Base-by-base conservation (phyloP, 2,329 filamentous ascomycete genomes). In the Colletotrichum sp. region DNA sequence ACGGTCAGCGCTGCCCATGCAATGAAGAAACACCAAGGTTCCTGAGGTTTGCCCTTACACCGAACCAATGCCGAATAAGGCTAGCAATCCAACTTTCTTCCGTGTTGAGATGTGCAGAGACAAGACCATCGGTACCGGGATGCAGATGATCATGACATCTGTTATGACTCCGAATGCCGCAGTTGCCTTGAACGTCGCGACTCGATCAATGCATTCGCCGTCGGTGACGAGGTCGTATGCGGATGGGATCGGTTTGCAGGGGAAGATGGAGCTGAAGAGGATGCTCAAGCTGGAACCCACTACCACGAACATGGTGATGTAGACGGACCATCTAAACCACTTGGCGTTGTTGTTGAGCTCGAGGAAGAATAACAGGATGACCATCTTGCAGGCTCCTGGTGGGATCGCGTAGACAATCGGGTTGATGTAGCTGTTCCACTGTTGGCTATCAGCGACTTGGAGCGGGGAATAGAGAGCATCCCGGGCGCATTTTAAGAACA, bases 181-280 rank as follows among this genome's bases (percentile, higher is more conserved):
- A 16, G 88, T 88, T 25, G 85, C 82, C 29, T 89, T 85, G 76
- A 89, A 89, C 67, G 89, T 84, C 2, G 85, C 81, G 5, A 86
- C 83, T 49, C 86, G 83, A 62, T 87, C 80, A 49, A 90, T 82
- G 67, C 88, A 90, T 9, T 77, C 81, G 77, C 72, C 86, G 5
- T 27, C 71, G 1, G 79, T 72, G 7, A 72, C 71, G 5, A 79
- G 65, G 36, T 83, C 79, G 80, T 78, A 85, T 57, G 65, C 79
- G 16, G 77, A 80, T 15, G 71, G 57, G 8, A 84, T 49, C 0
- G 83, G 83, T 1, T 77, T 76, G 75, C 83, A 85, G 6, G 83
- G 81, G 66, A 85, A 82, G 15, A 82, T 75, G 25, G 82, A 79
- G 32, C 80, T 72, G 67, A 85, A 80, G 36, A 81, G 80, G 69